Conservation (phyloP, 2,329 filamentous ascomycete species). For the Didymella segeticola region DNA sequence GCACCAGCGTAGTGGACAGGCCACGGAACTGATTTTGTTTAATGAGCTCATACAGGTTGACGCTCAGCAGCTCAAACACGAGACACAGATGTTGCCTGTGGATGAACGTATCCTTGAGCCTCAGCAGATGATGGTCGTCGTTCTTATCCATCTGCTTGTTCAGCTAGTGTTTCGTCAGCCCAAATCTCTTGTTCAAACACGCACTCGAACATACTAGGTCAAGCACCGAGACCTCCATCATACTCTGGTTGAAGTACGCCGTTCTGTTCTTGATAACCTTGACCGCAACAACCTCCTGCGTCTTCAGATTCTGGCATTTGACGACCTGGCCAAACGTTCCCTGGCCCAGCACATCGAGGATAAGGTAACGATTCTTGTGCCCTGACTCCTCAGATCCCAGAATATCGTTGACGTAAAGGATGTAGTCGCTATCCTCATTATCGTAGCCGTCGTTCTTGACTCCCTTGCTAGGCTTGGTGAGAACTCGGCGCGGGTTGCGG, state of each 20-base stretch:
- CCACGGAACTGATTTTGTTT: constrained; percentile 99
- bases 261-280: constrained; percentile 99
- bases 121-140: constrained; percentile 93
- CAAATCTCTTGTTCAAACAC: constrained; percentile 31
- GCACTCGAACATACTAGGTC: constrained; percentile 71
- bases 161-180: constrained; percentile 62
- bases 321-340: constrained; percentile 98
- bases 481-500: constrained; percentile 89
- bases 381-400: constrained; percentile 96
- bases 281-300: constrained; percentile 96
- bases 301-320: constrained; percentile 98
- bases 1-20: constrained; percentile 92
- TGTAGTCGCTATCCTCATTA: constrained; percentile 99
- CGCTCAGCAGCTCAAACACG: constrained; percentile 94
- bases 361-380: constrained; percentile 98
- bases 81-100: constrained; percentile 96
- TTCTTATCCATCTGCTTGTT: constrained; percentile 99
- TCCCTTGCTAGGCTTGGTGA: constrained; percentile 98
- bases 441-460: constrained; percentile 98
- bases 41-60: constrained; percentile 98
- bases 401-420: constrained; percentile 98
- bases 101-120: constrained; percentile 97
- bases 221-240: constrained; percentile 99
- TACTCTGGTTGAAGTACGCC: constrained; percentile 99
- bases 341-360: constrained; percentile 94